Evolutionary conservation across 495 filamentous ascomycete species (phyloP), one percentile per base, ranked within the genome.

Genomic region (Penicillium goetzii): DNA sequence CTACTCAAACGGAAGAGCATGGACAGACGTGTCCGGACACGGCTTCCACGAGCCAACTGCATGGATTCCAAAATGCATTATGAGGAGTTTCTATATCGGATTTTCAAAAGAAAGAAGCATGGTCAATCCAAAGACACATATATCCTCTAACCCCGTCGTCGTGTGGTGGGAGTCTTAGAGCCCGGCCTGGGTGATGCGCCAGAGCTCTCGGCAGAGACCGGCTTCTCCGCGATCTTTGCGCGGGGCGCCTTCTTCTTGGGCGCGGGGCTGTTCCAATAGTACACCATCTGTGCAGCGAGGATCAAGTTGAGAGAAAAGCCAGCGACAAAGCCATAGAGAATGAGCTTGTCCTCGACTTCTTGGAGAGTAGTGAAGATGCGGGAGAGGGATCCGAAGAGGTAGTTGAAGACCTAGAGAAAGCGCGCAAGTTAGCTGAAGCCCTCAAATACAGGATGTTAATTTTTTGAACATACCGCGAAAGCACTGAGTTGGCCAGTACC

Each of bases 311-410:
- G 86, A 33, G 83, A 78, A 73, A 96, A 97, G 25, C 90, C 96
- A 2, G 91, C 92, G 50, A 97, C 75, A 82, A 95, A 97, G 25
- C 92, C 90, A 74, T 94, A 97, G 17, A 99, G 85, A 67, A 99
- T 97, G 59, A 98, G 81, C 74, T 91, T 90, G 76, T 99, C 95
- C 67, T 95, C 89, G 63, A 97, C 93, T 81, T 99, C 95, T 70
- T 97, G 92, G 53, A 98, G 76, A 3, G 96, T 99, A 21, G 95
- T 99, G 77, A 97, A 97, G 81, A 99, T 96, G 69, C 95, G 89
- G 14, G 92, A 90, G 41, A 97, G 86, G 60, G 91, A 95, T 14
- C 95, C 95, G 69, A 86, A 81, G 68, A 99, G 92, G 77, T 97
- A 99, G 83, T 96, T 97, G 83, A 98, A 97, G 56, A 99, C 93